Percentiles rank a stretch among this genome's conserved stretches.
Evolutionary conservation across 495 filamentous ascomycete genomes (phyloP).

Genomic region (Sporormia fimetaria): DNA sequence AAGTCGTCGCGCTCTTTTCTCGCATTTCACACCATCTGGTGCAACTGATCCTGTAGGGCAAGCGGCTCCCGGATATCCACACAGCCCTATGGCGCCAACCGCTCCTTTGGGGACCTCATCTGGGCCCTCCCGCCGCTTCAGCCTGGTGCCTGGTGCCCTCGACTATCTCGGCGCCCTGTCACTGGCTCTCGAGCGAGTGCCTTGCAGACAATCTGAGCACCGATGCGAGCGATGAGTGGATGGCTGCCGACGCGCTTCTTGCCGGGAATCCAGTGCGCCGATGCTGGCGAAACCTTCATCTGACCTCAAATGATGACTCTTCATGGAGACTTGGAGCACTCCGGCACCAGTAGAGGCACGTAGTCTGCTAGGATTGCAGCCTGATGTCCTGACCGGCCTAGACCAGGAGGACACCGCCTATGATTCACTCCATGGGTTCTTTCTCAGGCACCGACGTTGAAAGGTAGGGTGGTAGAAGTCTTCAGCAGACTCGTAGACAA

Average conservation of each 20-base stretch:
- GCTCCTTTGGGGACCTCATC: background rate
- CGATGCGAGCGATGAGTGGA: constrained; percentile 2
- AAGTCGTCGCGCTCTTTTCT: constrained; percentile 1
- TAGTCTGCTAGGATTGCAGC: constrained; percentile 10
- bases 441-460: constrained; percentile 20
- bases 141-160: constrained; percentile 11
- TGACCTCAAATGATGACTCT: constrained; percentile 23
- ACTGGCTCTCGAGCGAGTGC: constrained; percentile 21
- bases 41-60: no score
- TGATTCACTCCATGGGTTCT: constrained; percentile 20
- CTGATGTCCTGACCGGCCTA: constrained; percentile 11
- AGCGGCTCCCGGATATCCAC: no score
- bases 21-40: background rate
- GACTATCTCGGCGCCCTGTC: background rate
- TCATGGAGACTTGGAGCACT: background rate
- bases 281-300: background rate
- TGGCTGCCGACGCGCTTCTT: constrained; percentile 1
- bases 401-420: constrained; percentile 10
- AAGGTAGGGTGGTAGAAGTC: constrained; percentile 9
- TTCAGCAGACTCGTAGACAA: background rate
- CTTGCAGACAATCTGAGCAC: constrained; percentile 19
- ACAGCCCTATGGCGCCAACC: no score
- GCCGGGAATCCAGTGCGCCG: constrained; percentile 6
- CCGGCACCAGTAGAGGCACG: constrained; percentile 11
- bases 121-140: constrained; percentile 15